Percentiles rank a stretch among this genome's conserved stretches.
These are phyloP conservation scores for Lasiosphaeris hirsuta DNA, from an alignment of 495 filamentous ascomycete species.

Conservation along the genomic window DNA sequence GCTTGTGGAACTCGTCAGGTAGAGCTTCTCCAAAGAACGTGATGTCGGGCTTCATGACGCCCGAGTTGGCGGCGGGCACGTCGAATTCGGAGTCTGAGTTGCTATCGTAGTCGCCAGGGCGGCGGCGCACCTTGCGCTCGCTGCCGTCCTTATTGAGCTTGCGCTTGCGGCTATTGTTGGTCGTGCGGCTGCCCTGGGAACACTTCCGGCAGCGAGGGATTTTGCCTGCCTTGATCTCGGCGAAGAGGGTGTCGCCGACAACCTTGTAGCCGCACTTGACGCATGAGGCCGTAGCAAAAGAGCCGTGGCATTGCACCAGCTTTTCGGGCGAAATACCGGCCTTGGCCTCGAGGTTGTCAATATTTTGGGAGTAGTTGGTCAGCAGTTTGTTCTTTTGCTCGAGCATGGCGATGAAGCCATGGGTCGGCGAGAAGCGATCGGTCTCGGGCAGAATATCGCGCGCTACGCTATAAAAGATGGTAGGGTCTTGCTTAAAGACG, in stretches of 20 bases:
- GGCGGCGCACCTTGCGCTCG: constrained; percentile 58
- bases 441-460: constrained; percentile 82
- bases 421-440: constrained; percentile 76
- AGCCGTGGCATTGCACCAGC: constrained; percentile 93
- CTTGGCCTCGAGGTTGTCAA: constrained; percentile 90
- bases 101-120: constrained; percentile 57
- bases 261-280: constrained; percentile 76
- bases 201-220: constrained; percentile 65
- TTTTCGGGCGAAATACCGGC: constrained; percentile 82
- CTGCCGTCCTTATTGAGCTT: constrained; percentile 66
- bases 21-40: constrained; percentile 95
- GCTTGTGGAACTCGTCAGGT: constrained; percentile 76
- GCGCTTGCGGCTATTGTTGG: constrained; percentile 58
- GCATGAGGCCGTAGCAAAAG: constrained; percentile 89
- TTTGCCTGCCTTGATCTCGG: constrained; percentile 69
- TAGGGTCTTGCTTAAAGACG: constrained; percentile 81
- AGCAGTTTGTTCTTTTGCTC: constrained; percentile 86
- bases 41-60: constrained; percentile 99
- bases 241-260: constrained; percentile 71
- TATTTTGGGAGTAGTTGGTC: constrained; percentile 98
- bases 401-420: constrained; percentile 92
- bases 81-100: constrained; percentile 70
- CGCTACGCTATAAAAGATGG: constrained; percentile 87
- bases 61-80: constrained; percentile 30
- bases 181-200: constrained; percentile 45